phyloP scores from a whole-genome alignment of 176 grass and related monocot genomes.

The Triticum monococcum region DNA sequence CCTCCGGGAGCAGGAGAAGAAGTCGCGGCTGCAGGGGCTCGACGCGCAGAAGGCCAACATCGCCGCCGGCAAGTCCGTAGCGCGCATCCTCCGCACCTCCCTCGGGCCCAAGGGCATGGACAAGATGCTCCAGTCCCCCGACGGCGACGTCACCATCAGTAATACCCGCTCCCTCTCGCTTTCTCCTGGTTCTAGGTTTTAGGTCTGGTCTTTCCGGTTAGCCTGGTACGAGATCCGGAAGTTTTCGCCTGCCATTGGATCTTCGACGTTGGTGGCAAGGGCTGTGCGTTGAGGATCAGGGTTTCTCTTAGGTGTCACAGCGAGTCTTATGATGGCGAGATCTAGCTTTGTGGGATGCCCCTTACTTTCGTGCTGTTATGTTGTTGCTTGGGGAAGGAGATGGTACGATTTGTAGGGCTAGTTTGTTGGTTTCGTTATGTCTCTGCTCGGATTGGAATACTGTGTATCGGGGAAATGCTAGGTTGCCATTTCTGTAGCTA shows the following conservation, averaged over 20 bases:
- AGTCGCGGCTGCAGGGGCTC: conserved; percentile 69
- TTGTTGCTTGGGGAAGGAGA: background rate
- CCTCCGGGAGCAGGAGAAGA: conserved; percentile 86
- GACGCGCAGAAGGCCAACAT: conserved; percentile 99
- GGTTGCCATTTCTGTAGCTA: conserved; percentile 5
- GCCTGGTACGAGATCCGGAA: background rate
- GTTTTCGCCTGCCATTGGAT: background rate
- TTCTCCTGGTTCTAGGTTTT: background rate
- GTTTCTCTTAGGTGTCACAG: conserved; percentile 1
- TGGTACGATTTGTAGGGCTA: background rate
- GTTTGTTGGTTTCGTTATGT: background rate
- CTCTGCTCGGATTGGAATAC: background rate
- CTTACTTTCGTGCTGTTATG: background rate
- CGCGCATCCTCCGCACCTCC: conserved; percentile 89
- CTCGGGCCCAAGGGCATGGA: conserved; percentile 97
- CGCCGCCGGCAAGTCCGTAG: conserved; percentile 72
- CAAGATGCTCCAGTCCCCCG: conserved; percentile 96
- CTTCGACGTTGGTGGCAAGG: background rate
- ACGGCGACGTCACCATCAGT: conserved; percentile 94
- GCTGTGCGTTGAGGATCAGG: background rate
- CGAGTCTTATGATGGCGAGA: background rate
- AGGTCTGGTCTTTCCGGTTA: background rate
- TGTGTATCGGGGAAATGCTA: background rate
- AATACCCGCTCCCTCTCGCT: conserved; percentile 3
- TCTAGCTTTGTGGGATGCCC: background rate